A percentile compares a stretch with the other conserved stretches of the same genome.
These are phyloP conservation scores for Isatis tinctoria DNA, from an alignment of 345 rosid genomes.

Conservation along the genomic window DNA sequence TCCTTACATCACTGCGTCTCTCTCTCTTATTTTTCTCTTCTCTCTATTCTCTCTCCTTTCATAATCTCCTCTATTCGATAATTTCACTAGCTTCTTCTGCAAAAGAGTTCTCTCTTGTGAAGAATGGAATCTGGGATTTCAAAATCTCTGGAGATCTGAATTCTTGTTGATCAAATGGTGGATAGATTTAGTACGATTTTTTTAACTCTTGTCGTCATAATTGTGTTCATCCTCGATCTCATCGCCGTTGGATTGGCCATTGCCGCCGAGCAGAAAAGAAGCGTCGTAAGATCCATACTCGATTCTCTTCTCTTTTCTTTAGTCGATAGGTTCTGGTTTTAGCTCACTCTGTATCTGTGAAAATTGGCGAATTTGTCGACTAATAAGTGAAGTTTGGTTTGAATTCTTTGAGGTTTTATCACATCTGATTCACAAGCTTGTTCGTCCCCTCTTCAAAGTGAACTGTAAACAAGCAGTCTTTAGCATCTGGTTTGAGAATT, in stretches of 20 bases:
- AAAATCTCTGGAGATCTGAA: too few relatives aligned
- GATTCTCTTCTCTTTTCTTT: background rate
- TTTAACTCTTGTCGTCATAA: conserved; percentile 54
- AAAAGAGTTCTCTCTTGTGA: too few relatives aligned
- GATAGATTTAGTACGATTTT: too few relatives aligned
- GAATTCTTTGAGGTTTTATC: background rate
- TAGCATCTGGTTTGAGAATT: background rate
- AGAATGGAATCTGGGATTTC: too few relatives aligned
- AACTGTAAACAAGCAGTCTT: background rate
- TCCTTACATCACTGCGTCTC: too few relatives aligned
- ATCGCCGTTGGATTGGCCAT: conserved; percentile 91
- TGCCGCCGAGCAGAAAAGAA: conserved; percentile 96
- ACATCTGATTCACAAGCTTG: conserved; percentile 10
- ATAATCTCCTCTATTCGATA: too few relatives aligned
- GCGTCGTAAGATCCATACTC: conserved; percentile 57
- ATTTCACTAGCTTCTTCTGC: too few relatives aligned
- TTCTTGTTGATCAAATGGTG: too few relatives aligned
- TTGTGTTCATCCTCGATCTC: conserved; percentile 68
- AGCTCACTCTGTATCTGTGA: background rate
- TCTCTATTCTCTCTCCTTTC: too few relatives aligned
- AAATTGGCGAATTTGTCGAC: background rate
- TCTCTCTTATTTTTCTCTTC: too few relatives aligned
- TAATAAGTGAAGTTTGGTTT: background rate
- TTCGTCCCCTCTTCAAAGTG: background rate
- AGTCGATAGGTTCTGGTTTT: conserved; percentile 8